Percentiles rank a stretch among this genome's conserved stretches.
These are phyloP conservation scores for grape (Vitis vinifera) DNA, from an alignment of 164 flowering plant species.

Conservation along the genomic window ASM3070453v1 NC_081818.1:21699001-21699500, in stretches of 20 bases:
- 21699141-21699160: constrained; percentile 38
- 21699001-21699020: constrained; percentile 85
- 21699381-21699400: constrained; percentile 64
- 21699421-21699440: constrained; percentile 96
- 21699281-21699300: background rate
- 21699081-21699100: background rate
- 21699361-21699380: background rate
- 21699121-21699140: background rate
- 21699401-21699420: constrained; percentile 92
- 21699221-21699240: background rate
- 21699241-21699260: background rate
- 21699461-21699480: constrained; percentile 97
- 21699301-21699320: background rate
- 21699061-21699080: constrained; percentile 88
- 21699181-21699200: constrained; percentile 92
- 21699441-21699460: constrained; percentile 99
- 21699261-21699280: background rate
- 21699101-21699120: background rate
- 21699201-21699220: constrained; percentile 55
- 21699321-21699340: background rate
- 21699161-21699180: constrained; percentile 94
- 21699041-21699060: constrained; percentile 97
- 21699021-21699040: constrained; percentile 93
- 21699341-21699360: background rate
- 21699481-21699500: constrained; percentile 62